A percentile compares a stretch with the other conserved stretches of the same genome.
phyloP scores from a whole-genome alignment of 306 rosid species.

The Biancaea sappan region DNA sequence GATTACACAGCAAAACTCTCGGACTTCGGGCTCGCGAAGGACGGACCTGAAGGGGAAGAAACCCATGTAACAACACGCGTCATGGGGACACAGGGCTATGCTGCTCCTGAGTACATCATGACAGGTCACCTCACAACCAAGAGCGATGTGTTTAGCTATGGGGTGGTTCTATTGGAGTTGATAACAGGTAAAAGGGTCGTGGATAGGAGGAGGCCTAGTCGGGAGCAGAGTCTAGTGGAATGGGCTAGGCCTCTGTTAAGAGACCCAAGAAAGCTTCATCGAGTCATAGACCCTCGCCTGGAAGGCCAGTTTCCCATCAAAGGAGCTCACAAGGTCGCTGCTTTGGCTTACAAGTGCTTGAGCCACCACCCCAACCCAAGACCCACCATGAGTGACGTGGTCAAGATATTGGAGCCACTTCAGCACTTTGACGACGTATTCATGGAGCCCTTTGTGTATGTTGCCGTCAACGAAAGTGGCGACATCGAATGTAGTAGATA shows the following conservation, averaged over 20 bases:
- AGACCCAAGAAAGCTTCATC: constrained; percentile 47
- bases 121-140: constrained; percentile 79
- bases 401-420: constrained; percentile 62
- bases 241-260: constrained; percentile 81
- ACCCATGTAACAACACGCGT: constrained; percentile 61
- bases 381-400: constrained; percentile 69
- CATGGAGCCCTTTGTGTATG: constrained; percentile 67
- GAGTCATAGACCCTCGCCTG: constrained; percentile 55
- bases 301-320: constrained; percentile 67
- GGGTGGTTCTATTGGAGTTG: constrained; percentile 77
- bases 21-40: constrained; percentile 83
- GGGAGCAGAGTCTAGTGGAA: constrained; percentile 64
- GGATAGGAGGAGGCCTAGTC: constrained; percentile 47
- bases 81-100: constrained; percentile 81
- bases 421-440: constrained; percentile 54
- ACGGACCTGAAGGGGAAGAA: constrained; percentile 78
- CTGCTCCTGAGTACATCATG: constrained; percentile 66
- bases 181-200: constrained; percentile 74
- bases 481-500: not conserved
- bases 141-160: constrained; percentile 87
- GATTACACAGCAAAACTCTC: constrained; percentile 78
- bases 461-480: constrained; percentile 49
- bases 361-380: constrained; percentile 66
- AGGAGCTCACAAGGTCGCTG: constrained; percentile 64
- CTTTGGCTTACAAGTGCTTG: constrained; percentile 66